Percentiles rank a stretch among this genome's conserved stretches.
phyloP scores from a whole-genome alignment of 1,284 basidiomycete genomes.

The Lignosus rhinocerotis region DNA sequence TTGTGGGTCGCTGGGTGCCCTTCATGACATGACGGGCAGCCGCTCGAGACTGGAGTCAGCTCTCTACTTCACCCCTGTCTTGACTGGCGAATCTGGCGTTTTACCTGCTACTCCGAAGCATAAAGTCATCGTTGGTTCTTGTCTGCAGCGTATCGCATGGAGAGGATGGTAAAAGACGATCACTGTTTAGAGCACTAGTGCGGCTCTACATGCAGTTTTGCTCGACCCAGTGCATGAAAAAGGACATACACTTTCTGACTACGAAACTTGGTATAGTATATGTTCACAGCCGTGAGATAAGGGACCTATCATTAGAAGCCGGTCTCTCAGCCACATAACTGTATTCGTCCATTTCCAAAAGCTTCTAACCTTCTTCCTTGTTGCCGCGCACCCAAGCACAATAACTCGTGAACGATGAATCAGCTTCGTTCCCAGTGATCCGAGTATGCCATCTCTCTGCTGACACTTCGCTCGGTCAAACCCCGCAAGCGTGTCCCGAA shows the following conservation, averaged over 20 bases:
- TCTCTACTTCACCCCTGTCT: no score
- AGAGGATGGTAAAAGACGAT: no score
- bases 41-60: no score
- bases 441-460: not conserved
- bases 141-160: no score
- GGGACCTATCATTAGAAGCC: constrained; percentile 1
- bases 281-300: not conserved
- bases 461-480: not conserved
- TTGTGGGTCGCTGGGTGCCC: no score
- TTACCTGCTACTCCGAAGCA: no score
- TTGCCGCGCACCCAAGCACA: not conserved
- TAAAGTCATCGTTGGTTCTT: no score
- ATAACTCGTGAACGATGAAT: constrained; percentile 2
- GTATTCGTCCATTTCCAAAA: not conserved
- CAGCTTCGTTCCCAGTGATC: not conserved
- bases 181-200: no score
- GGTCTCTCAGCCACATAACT: not conserved
- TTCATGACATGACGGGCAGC: no score
- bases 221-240: not conserved
- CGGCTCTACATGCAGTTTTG: no score
- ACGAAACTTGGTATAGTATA: not conserved
- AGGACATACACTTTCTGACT: not conserved
- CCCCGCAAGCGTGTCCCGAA: not conserved
- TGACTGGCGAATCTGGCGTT: no score
- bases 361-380: not conserved